These are phyloP conservation scores for Tulasnella sp. DNA, from an alignment of 768 basidiomycete species.

Conservation along the genomic window DNA sequence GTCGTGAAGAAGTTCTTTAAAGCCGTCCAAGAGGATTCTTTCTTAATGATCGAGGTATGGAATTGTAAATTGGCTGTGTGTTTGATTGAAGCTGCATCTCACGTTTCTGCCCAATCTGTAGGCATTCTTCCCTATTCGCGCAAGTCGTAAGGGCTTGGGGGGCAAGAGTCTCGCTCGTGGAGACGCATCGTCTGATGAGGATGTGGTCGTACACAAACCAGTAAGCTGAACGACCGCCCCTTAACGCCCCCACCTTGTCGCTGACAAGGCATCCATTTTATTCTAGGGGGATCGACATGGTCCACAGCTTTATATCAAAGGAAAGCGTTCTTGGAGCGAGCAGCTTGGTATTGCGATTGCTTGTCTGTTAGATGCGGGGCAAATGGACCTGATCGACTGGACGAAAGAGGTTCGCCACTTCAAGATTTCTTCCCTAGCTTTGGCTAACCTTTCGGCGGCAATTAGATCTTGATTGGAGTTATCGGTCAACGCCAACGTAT, in stretches of 20 bases:
- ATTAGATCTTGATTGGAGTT: conserved; percentile 58
- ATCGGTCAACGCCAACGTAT: conserved; percentile 57
- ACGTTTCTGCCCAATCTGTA: conserved; percentile 33
- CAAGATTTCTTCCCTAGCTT: neutral
- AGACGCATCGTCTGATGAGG: neutral
- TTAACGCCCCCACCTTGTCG: neutral
- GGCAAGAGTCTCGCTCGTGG: neutral
- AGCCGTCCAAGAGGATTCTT: conserved; percentile 72
- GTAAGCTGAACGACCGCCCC: neutral
- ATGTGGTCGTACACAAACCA: neutral
- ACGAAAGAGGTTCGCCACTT: conserved; percentile 62
- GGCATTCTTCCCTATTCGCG: conserved; percentile 77
- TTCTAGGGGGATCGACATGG: conserved; percentile 34
- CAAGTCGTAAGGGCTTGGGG: neutral
- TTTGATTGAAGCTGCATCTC: neutral
- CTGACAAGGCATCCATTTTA: neutral
- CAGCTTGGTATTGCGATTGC: conserved; percentile 83
- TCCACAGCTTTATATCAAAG: conserved; percentile 75
- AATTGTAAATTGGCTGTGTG: neutral
- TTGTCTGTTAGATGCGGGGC: conserved; percentile 61
- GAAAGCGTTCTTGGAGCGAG: conserved; percentile 83
- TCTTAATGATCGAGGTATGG: conserved; percentile 82
- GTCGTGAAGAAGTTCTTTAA: conserved; percentile 94
- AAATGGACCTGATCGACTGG: conserved; percentile 69
- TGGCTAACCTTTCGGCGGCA: neutral